Evolutionary conservation across 805 yeast genomes (phyloP).

Genomic region (Myxozyma monticola): DNA sequence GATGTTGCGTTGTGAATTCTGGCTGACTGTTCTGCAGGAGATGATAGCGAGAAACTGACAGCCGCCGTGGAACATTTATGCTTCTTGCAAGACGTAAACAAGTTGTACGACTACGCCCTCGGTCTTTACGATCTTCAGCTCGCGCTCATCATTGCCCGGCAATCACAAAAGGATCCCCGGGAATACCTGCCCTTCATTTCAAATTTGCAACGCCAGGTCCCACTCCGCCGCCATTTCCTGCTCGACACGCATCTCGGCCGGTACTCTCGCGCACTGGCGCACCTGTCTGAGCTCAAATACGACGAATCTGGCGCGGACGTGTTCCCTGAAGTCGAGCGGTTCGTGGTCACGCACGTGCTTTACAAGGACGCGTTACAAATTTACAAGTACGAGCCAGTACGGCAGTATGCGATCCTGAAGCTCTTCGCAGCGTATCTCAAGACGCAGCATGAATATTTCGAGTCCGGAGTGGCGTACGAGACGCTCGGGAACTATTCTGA

Average conservation of each 20-base stretch:
- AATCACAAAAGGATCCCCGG: conserved; percentile 96
- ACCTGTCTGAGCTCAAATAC: conserved; percentile 53
- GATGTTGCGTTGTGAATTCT: conserved; percentile 51
- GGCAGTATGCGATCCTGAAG: conserved; percentile 53
- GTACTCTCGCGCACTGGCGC: conserved; percentile 64
- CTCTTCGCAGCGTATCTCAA: conserved; percentile 65
- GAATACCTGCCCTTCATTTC: conserved; percentile 93
- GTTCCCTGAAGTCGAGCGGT: conserved; percentile 61
- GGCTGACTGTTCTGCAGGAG: conserved; percentile 1
- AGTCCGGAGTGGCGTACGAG: conserved; percentile 80
- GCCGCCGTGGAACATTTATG: conserved; percentile 75
- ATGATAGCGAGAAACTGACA: conserved; percentile 12
- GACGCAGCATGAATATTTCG: conserved; percentile 50
- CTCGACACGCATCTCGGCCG: conserved; percentile 78
- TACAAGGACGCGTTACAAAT: conserved; percentile 67
- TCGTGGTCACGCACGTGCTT: conserved; percentile 66
- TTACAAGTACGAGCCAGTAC: conserved; percentile 56
- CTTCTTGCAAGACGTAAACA: conserved; percentile 85
- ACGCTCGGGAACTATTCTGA: conserved; percentile 53
- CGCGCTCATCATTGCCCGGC: conserved; percentile 85
- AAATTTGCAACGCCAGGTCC: conserved; percentile 65
- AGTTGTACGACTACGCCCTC: conserved; percentile 74
- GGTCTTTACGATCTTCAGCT: conserved; percentile 79
- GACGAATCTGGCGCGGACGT: conserved; percentile 37
- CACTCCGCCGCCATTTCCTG: conserved; percentile 65